Conservation (phyloP, 1,139 yeast species). For the Lizanozyma gosingica region DNA sequence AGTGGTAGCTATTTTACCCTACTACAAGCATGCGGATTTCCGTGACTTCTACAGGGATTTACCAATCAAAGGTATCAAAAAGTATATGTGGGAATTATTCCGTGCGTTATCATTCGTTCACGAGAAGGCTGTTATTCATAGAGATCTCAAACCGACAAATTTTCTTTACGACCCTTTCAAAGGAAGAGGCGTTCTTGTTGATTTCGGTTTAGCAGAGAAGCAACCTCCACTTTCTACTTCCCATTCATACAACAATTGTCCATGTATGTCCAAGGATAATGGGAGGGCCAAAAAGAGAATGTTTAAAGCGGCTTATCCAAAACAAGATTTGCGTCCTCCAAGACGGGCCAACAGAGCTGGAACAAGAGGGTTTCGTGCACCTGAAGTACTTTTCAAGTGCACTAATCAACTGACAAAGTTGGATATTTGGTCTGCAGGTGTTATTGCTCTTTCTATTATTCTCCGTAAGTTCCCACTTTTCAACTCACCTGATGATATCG, state of each 20-base stretch:
- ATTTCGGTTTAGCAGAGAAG: conserved; percentile 81
- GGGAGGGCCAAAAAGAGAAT: conserved; percentile 27
- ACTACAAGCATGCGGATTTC: conserved; percentile 85
- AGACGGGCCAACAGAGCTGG: conserved; percentile 97
- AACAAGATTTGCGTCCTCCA: conserved; percentile 76
- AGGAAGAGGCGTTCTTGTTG: conserved; percentile 79
- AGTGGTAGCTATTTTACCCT: conserved; percentile 87
- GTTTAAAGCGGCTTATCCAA: conserved; percentile 60
- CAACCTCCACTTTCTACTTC: not conserved
- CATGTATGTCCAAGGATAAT: conserved; percentile 22
- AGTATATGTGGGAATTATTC: conserved; percentile 72
- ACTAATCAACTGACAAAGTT: conserved; percentile 73
- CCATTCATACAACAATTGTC: conserved; percentile 13
- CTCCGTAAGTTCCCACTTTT: conserved; percentile 77
- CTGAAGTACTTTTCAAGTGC: conserved; percentile 86
- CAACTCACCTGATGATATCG: conserved; percentile 85
- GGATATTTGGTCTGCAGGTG: conserved; percentile 92
- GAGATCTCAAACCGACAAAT: conserved; percentile 88
- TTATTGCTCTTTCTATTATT: conserved; percentile 65
- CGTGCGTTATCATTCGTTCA: conserved; percentile 73
- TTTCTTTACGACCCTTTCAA: conserved; percentile 71
- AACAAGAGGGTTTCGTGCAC: conserved; percentile 93
- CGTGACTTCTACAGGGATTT: conserved; percentile 68
- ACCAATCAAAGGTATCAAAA: conserved; percentile 70
- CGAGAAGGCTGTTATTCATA: conserved; percentile 66